Conservation (phyloP, 192 early-diverging fungal species). For the Rhizophagus prolifer region DNA sequence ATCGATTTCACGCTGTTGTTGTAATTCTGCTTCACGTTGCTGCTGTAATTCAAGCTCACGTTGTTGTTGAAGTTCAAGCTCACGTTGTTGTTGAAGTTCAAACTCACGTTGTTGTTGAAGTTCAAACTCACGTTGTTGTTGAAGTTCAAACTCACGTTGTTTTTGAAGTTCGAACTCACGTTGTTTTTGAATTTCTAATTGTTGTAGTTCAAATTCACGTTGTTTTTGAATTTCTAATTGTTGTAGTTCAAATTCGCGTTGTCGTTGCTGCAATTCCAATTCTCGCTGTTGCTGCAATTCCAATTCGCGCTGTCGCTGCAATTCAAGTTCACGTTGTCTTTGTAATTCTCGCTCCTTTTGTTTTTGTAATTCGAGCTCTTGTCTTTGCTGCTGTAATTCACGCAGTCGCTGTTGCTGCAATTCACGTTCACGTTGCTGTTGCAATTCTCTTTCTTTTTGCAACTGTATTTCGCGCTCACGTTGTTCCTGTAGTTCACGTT, state of each 20-base stretch:
- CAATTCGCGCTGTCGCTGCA: background rate
- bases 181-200: background rate
- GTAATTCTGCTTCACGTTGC: conserved; percentile 2
- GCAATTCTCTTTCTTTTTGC: conserved; percentile 4
- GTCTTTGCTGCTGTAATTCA: background rate
- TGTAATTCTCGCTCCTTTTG: conserved; percentile 13
- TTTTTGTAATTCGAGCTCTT: conserved; percentile 10
- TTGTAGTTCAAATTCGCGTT: conserved; percentile 1
- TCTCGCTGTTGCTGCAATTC: conserved; percentile 14
- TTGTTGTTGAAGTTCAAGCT: conserved; percentile 23
- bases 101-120: background rate
- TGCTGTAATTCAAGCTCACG: background rate
- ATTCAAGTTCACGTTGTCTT: conserved; percentile 14
- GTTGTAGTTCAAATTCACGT: background rate
- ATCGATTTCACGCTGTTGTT: background rate
- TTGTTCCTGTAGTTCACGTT: conserved; percentile 9
- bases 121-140: conserved; percentile 11
- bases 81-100: background rate
- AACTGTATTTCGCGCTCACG: conserved; percentile 9
- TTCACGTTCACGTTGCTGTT: conserved; percentile 17
- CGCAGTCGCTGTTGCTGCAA: background rate
- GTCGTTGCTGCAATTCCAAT: background rate
- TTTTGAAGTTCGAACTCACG: background rate
- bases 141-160: conserved; percentile 8
- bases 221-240: background rate